Conservation (phyloP, 2,329 filamentous ascomycete species). For the Diaporthe citri region DNA sequence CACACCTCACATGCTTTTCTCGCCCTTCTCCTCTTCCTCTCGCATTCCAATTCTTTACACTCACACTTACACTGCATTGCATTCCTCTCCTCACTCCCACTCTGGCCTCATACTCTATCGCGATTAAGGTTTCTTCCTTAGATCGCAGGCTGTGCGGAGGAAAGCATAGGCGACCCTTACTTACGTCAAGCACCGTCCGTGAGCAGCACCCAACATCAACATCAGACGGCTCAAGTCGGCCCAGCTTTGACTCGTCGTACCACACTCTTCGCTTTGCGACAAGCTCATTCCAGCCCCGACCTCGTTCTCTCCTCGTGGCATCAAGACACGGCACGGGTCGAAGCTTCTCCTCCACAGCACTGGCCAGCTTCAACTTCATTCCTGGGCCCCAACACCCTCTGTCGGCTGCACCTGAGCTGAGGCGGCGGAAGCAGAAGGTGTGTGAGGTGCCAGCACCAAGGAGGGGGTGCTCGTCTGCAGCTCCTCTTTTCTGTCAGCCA, state of each 20-base stretch:
- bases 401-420: not conserved
- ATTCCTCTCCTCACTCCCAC: conserved; percentile 6
- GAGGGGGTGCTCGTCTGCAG: conserved; percentile 36
- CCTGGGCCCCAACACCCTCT: not conserved
- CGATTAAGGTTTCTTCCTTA: not conserved
- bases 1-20: conserved; percentile 19
- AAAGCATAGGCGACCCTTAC: conserved; percentile 6
- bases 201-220: not conserved
- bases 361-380: conserved; percentile 6
- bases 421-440: not conserved
- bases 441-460: conserved; percentile 35
- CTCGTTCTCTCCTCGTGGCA: conserved; percentile 8
- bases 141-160: conserved; percentile 7
- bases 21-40: conserved; percentile 12
- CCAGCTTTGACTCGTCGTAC: conserved; percentile 5
- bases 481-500: conserved; percentile 31
- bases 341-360: not conserved
- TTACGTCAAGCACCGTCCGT: conserved; percentile 5
- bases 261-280: not conserved
- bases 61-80: conserved; percentile 11
- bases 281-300: conserved; percentile 20
- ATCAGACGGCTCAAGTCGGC: not conserved
- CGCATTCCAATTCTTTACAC: conserved; percentile 3
- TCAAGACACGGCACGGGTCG: conserved; percentile 37
- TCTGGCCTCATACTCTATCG: conserved; percentile 10